Conservation (phyloP, 371 early-diverging fungal species). For the Capniomyces stellatus region DNA sequence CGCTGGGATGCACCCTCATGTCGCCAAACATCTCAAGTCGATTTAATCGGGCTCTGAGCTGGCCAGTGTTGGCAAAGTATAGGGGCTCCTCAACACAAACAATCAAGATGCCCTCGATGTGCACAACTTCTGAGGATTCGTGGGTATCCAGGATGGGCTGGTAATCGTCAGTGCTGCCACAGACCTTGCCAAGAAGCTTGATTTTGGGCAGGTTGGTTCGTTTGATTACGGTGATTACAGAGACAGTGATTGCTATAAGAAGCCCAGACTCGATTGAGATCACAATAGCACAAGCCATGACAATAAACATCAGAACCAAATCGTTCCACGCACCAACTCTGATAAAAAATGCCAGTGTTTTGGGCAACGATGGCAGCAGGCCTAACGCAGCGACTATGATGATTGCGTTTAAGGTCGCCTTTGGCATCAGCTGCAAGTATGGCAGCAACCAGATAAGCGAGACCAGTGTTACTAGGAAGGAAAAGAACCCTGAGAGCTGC, state of each 20-base stretch:
- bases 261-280: conserved; percentile 83
- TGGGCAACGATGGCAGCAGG: conserved; percentile 55
- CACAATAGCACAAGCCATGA: conserved; percentile 62
- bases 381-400: conserved; percentile 71
- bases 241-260: conserved; percentile 62
- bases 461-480: conserved; percentile 50
- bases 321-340: conserved; percentile 75
- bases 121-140: conserved; percentile 42
- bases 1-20: conserved; percentile 75
- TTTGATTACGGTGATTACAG: conserved; percentile 73
- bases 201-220: conserved; percentile 72
- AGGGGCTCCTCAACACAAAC: conserved; percentile 77
- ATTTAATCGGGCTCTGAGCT: conserved; percentile 76
- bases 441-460: conserved; percentile 63
- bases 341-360: conserved; percentile 65
- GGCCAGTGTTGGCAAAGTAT: conserved; percentile 88
- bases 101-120: conserved; percentile 63
- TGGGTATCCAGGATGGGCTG: conserved; percentile 23
- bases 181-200: conserved; percentile 23
- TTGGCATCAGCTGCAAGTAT: conserved; percentile 68
- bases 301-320: conserved; percentile 51
- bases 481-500: conserved; percentile 71
- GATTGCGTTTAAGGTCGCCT: conserved; percentile 63
- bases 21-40: conserved; percentile 83
- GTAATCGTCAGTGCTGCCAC: background rate